Base-by-base conservation (phyloP, 106 monocot genomes). In the Ottelia alismoides region DNA sequence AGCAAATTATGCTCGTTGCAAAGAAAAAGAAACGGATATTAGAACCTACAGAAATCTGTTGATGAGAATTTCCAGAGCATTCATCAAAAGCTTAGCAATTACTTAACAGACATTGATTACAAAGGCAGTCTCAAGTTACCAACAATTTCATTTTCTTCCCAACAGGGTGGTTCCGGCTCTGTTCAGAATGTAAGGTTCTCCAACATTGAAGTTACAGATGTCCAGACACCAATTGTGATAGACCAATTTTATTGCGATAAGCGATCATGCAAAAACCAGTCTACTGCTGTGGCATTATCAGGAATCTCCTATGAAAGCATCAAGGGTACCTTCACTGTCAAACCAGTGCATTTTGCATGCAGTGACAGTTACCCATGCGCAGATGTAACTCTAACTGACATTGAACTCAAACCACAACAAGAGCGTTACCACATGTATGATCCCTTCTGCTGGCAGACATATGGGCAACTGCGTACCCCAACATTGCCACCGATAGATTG, bases 221-320 rank as follows among this genome's bases (percentile, higher is more conserved):
- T 93, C 3, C 74, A 93, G 65, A 87, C 70, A 21, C 93, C 93
- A 3, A 84, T 93, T 22, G 59, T 93, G 1, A 88, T 93, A 16
- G 83, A 93, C 60, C 93, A 93, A 53, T 93, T 80, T 65, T 93
- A 93, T 67, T 93, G 93, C 50, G 84, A 93, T 54, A 50, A 58
- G 54, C 72, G 65, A 1, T 46, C 77, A 12, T 93, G 93, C 76
- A 77, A 68, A 70, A 93, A 93, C 48, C 80, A 84, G 51, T 76
- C 93, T 49, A 64, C 72, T 3, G 83, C 83, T 18, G 93, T 93
- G 28, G 78, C 70, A 20, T 49, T 93, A 40, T 75, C 93, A 17
- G 67, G 78, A 22, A 72, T 93, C 3, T 51, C 78, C 16, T 93
- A 88, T 30, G 80, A 84, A 69, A 80, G 67, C 65, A 83, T 93